Evolutionary conservation across 1,284 basidiomycete genomes (phyloP), one percentile per base, ranked within the genome.

Genomic region (Sanghuangporus weigelae): DNA sequence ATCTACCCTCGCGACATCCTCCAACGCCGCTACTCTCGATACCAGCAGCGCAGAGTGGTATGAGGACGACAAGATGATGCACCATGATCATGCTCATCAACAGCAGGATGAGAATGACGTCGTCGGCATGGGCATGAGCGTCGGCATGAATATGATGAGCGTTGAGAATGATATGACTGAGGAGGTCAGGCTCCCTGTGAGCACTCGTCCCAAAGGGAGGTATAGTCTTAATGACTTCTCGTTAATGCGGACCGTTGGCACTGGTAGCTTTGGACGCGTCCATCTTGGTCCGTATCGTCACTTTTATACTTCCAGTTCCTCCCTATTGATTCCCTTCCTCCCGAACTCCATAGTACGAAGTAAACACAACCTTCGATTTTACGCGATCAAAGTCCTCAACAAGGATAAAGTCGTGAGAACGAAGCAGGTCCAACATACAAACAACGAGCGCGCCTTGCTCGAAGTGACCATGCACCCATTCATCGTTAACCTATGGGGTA

Each of bases 351-450:
- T 56, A 92, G 90, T 95, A 19, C 86, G 91, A 64, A 96, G 93
- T 73, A 92, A 90, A 75, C 94, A 96, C 75, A 98, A 97, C 73
- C 81, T 90, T 36, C 88, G 95, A 7, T 96, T 93, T 75, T 98
- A 97, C 73, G 95, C 95, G 48, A 87, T 97, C 81, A 98, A 98
- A 74, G 95, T 98, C 7, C 79, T 98, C 65, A 90, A 84, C 78
- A 98, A 98, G 76, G 93, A 97, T 67, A 93, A 95, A 73, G 93
- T 99, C 62, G 94, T 96, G 66, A 87, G 85, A 71, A 92, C 95
- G 84, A 98, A 98, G 80, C 96, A 99, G 74, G 89, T 98, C 62
- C 95, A 98, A 71, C 96, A 99, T 73, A 98, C 96, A 35, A 97
- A 96, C 74, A 96, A 95, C 69, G 96, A 99, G 77, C 88, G 95